Base-by-base conservation (phyloP, 768 basidiomycete species). In the Phanerodontia chrysosporium region DNA sequence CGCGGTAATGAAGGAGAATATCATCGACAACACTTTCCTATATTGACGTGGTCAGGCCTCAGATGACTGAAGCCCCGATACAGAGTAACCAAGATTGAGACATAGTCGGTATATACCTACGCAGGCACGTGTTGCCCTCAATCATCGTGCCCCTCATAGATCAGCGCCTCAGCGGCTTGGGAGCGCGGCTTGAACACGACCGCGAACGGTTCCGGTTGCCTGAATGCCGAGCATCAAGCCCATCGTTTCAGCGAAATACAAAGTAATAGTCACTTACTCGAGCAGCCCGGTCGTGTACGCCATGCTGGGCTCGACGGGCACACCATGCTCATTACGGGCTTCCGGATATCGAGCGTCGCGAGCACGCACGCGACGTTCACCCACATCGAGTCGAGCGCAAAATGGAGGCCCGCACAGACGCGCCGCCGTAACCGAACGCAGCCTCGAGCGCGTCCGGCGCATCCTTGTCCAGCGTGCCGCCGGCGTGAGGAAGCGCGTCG, bases 201-300 rank as follows among this genome's bases (percentile, higher is more conserved):
- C n/a, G 25, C n/a, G 24, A 49, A 49, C 48, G 48, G 48, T 28
- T 27, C 24, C 6, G 48, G 48, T n/a, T 29, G 48, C 13, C 48
- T 49, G n/a, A 8, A 24, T 25, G 46, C 18, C 46, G 9, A 25
- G 4, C 5, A 48, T 48, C 9, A 25, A 24, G 6, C 21, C 3
- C 46, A 10, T 13, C 10, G 22, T 48, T 24, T 5, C 46, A 48
- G 22, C 27, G 21, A 3, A n/a, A n/a, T n/a, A n/a, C n/a, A 2
- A 6, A 58, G 22, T 18, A 9, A 22, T 6, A 49, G 10, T 7
- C 16, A 27, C 71, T 39, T 45, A 75, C 73, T 64, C 68, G 10
- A 71, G 59, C n/a, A 69, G 59, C 12, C 73, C 72, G 35, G 66
- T 69, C 12, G 66, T 71, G 66, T 73, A 78, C 1, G 70, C 65